A percentile compares a stretch with the other conserved stretches of the same genome.
Evolutionary conservation across 805 yeast species (phyloP).

Genomic region (Yamadazyma sp.): DNA sequence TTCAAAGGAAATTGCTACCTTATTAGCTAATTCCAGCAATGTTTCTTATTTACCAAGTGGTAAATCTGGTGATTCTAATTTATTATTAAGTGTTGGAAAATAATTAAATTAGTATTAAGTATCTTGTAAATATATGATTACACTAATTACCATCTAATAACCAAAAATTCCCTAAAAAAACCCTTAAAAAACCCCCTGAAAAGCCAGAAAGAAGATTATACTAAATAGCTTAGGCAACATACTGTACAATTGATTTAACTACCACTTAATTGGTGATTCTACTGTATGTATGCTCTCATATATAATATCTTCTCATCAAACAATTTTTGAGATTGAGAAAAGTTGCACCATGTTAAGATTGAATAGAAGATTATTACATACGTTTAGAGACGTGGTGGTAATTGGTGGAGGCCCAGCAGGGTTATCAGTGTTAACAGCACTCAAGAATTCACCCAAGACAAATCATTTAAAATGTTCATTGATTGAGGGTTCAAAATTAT

Average conservation of each 20-base stretch:
- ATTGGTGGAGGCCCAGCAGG: constrained; percentile 99
- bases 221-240: too few species aligned
- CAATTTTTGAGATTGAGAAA: too few species aligned
- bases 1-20: constrained; percentile 88
- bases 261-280: too few species aligned
- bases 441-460: constrained; percentile 66
- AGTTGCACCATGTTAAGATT: constrained; percentile 6
- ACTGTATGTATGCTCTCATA: too few species aligned
- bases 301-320: too few species aligned
- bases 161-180: too few species aligned
- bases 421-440: constrained; percentile 75
- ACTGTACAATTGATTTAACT: too few species aligned
- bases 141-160: too few species aligned
- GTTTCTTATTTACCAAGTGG: constrained; percentile 81
- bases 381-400: constrained; percentile 66
- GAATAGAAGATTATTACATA: constrained; percentile 4
- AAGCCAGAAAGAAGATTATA: too few species aligned
- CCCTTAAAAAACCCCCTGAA: too few species aligned
- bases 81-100: constrained; percentile 64
- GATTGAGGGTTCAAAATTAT: constrained; percentile 69
- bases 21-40: constrained; percentile 79
- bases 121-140: too few species aligned
- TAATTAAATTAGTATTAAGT: not conserved
- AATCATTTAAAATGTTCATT: constrained; percentile 58
- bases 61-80: constrained; percentile 45